Evolutionary conservation across 2,329 filamentous ascomycete species (phyloP).

Genomic region (Microdochium nivale): DNA sequence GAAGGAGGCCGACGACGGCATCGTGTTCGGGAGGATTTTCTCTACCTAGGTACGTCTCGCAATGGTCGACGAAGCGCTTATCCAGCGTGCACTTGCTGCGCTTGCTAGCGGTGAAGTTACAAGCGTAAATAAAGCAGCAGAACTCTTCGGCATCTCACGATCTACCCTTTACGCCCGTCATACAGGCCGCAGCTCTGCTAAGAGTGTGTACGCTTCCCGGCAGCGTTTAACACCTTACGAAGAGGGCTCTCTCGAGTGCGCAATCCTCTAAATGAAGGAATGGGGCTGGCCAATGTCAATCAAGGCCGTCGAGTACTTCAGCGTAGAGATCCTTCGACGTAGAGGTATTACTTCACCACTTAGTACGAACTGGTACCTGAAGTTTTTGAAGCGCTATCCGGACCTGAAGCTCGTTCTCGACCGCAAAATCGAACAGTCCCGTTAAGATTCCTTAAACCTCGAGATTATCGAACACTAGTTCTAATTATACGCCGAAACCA

Average conservation of each 20-base stretch:
- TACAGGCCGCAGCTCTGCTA: neutral
- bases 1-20: too few species aligned
- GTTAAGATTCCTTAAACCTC: neutral
- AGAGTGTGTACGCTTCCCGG: neutral
- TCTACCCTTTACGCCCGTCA: neutral
- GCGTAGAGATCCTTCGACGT: neutral
- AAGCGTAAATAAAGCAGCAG: neutral
- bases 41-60: too few species aligned
- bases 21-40: too few species aligned
- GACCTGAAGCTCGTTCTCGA: neutral
- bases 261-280: neutral
- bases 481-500: neutral
- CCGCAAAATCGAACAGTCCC: neutral
- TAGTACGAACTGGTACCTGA: neutral
- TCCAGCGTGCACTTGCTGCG: too few species aligned
- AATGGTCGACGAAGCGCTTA: too few species aligned
- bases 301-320: neutral
- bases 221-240: neutral
- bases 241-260: neutral
- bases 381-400: neutral
- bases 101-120: too few species aligned
- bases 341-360: neutral
- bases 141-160: neutral
- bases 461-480: neutral
- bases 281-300: neutral